Percentiles rank a stretch among this genome's conserved stretches.
These are phyloP conservation scores for Trichoderma hamatum DNA, from an alignment of 2,329 filamentous ascomycete genomes.

Conservation along the genomic window DNA sequence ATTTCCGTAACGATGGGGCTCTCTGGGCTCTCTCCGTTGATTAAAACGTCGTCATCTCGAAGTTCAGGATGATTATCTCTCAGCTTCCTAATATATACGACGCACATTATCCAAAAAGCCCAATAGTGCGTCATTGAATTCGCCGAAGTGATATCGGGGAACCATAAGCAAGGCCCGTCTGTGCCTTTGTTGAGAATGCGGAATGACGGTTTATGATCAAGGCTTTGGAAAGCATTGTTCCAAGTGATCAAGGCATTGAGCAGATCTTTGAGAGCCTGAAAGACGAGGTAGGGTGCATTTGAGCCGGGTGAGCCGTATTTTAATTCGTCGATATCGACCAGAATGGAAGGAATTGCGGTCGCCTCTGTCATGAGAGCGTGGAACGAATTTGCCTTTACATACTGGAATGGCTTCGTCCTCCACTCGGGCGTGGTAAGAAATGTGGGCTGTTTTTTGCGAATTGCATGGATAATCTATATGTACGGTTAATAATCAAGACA, in stretches of 20 bases:
- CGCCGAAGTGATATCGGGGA: slow-evolving; percentile 41
- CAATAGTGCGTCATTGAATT: slow-evolving; percentile 45
- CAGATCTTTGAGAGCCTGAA: not conserved
- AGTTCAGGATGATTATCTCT: slow-evolving; percentile 13
- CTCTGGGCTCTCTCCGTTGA: slow-evolving; percentile 20
- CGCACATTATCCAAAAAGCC: slow-evolving; percentile 44
- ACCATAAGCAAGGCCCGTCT: slow-evolving; percentile 33
- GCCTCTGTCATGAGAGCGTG: slow-evolving; percentile 40
- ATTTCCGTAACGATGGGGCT: slow-evolving; percentile 22
- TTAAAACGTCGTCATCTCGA: not conserved
- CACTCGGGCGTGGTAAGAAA: slow-evolving; percentile 40
- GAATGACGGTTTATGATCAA: slow-evolving; percentile 20
- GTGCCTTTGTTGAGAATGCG: not conserved
- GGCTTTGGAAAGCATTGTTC: slow-evolving; percentile 7
- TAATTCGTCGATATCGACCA: slow-evolving; percentile 32
- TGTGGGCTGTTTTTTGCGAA: slow-evolving; percentile 35
- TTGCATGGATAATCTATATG: slow-evolving; percentile 37
- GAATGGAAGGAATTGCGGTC: slow-evolving; percentile 36
- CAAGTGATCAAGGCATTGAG: not conserved
- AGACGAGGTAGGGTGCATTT: not conserved
- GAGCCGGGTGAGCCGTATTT: not conserved
- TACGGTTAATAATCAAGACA: not conserved
- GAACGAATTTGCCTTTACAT: slow-evolving; percentile 35
- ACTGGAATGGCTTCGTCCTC: slow-evolving; percentile 38
- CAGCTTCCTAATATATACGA: slow-evolving; percentile 34